Conservation (phyloP, 345 rosid species). For the Clausena lansium region DNA sequence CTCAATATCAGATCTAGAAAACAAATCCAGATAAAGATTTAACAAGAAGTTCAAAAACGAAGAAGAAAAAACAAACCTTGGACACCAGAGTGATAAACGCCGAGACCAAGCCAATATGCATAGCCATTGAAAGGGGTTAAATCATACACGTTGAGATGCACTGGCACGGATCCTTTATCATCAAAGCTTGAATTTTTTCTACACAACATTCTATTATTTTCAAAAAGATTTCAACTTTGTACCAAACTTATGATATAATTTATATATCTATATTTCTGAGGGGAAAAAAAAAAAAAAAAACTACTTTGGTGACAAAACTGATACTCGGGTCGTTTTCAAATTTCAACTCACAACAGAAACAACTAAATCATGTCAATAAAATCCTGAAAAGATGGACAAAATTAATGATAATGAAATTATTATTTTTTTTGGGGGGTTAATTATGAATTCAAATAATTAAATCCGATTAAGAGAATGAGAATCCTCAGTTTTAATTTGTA, state of each 20-base stretch:
- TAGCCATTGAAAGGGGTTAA: slow-evolving; percentile 93
- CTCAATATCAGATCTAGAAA: slow-evolving; percentile 6
- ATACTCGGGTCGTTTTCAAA: slow-evolving; percentile 14
- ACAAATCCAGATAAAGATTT: not conserved
- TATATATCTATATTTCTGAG: not conserved
- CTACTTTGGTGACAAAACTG: not conserved
- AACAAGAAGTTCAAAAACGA: not conserved
- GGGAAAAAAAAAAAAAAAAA: no score
- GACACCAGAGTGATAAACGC: slow-evolving; percentile 96
- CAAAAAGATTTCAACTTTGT: not conserved
- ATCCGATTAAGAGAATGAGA: slow-evolving; percentile 32
- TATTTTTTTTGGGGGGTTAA: not conserved
- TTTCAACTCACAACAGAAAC: slow-evolving; percentile 7
- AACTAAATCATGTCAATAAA: not conserved
- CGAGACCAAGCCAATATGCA: slow-evolving; percentile 97
- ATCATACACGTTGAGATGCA: slow-evolving; percentile 92
- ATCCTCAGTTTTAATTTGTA: slow-evolving; percentile 23
- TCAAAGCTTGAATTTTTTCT: slow-evolving; percentile 44
- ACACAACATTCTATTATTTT: slow-evolving; percentile 54
- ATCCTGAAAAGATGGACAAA: slow-evolving; percentile 5
- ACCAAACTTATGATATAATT: not conserved
- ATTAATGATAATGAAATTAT: not conserved
- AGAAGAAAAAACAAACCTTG: slow-evolving; percentile 57
- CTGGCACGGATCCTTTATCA: slow-evolving; percentile 82
- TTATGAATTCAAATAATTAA: slow-evolving; percentile 14